Evolutionary conservation across 306 rosid genomes (phyloP), one percentile per base, ranked within the genome.

Genomic region (Rubus parviflorus): DNA sequence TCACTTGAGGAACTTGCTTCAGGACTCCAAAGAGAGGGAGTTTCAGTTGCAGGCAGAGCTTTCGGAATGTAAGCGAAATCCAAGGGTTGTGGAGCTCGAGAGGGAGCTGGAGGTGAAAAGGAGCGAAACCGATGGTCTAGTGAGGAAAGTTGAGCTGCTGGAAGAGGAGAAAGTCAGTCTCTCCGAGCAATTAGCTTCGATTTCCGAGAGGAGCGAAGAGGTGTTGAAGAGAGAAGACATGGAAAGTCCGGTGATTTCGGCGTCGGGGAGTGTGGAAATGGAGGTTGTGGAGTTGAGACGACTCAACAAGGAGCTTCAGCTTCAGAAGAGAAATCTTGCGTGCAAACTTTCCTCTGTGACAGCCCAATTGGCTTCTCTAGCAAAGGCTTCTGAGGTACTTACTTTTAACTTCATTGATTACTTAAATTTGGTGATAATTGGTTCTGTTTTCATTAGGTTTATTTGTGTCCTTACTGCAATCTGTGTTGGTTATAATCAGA

Each of bases 251-350:
- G 41, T 43, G 22, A 25, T 67, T 71, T 35, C 54, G 19, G 67
- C 79, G 0, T 65, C 85, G 11, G 83, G 82, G 66, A 84, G 82
- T 73, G 86, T 84, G 74, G 98, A 94, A 77, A 87, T 94, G 63
- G 97, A 94, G 61, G 93, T 94, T 77, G 90, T 94, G 25, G 97
- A 94, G 76, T 77, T 94, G 88, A 90, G 97, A 84, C 86, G 98
- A 25, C 57, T 94, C 70, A 94, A 92, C 76, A 94, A 90, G 88
- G 98, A 94, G 87, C 87, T 94, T 16, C 98, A 94, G 86, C 87
- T 94, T 81, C 92, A 92, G 85, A 94, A 94, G 87, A 87, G 98
- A 75, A 90, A 83, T 69, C 95, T 90, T 72, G 77, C 95, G 81
- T 89, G 97, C 73, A 88, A 88, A 64, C 86, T 94, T 54, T 74